A percentile compares a stretch with the other conserved stretches of the same genome.
These are phyloP conservation scores for Metschnikowia borealis DNA, from an alignment of 805 yeast genomes.

Conservation along the genomic window DNA sequence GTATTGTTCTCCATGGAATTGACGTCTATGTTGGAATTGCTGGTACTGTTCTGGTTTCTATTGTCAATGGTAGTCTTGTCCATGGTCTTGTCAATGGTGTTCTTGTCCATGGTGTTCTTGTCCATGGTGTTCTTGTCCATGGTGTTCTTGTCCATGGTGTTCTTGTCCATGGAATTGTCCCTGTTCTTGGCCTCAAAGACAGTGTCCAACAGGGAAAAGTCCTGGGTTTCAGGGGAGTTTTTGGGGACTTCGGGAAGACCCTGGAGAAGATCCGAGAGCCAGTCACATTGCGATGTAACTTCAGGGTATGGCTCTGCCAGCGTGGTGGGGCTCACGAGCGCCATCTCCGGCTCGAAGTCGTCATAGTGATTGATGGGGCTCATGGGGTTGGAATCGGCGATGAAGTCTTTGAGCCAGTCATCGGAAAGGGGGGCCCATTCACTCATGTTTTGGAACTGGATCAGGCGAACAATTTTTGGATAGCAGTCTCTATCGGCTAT, in stretches of 20 bases:
- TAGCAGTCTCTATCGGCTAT: too few relatives aligned
- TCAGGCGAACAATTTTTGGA: too few relatives aligned
- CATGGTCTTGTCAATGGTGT: too few relatives aligned
- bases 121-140: too few relatives aligned
- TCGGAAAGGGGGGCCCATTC: slow-evolving; percentile 3
- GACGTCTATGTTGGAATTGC: too few relatives aligned
- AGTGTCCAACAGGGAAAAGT: not conserved
- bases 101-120: too few relatives aligned
- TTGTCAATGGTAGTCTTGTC: too few relatives aligned
- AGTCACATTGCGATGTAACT: not conserved
- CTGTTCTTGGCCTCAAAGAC: not conserved
- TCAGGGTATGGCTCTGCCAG: not conserved
- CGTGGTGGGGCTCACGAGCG: not conserved
- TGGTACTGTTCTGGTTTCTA: not conserved
- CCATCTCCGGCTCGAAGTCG: not conserved
- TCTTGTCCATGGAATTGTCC: too few relatives aligned
- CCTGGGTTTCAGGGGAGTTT: not conserved
- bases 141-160: too few relatives aligned
- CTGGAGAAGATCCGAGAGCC: not conserved
- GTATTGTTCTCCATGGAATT: too few relatives aligned
- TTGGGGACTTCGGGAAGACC: slow-evolving; percentile 1
- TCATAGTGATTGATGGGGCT: not conserved
- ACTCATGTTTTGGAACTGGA: not conserved
- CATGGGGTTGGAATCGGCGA: slow-evolving; percentile 2
- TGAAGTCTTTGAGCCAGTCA: slow-evolving; percentile 4